Evolutionary conservation across 805 yeast species (phyloP).

Genomic region (Cyberlindnera euphorbiiphila): DNA sequence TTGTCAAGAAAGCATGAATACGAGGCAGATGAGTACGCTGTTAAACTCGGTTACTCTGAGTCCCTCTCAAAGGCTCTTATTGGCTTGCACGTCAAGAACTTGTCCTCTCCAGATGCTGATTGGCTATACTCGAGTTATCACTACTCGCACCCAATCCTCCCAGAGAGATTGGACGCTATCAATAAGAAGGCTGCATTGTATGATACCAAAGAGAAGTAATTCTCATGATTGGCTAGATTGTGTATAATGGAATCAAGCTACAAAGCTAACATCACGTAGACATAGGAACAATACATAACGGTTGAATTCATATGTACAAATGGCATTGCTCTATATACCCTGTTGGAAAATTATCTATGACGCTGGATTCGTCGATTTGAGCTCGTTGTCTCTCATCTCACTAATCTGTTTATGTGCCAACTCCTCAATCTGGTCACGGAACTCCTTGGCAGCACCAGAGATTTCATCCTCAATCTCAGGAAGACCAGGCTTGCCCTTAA

Average conservation of each 20-base stretch:
- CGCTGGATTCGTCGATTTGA: not conserved
- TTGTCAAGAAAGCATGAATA: slow-evolving; percentile 85
- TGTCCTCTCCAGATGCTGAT: slow-evolving; percentile 85
- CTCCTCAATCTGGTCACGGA: slow-evolving; percentile 24
- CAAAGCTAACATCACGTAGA: too few species aligned
- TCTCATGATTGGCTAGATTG: too few species aligned
- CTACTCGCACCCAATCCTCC: slow-evolving; percentile 86
- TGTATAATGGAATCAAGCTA: not conserved
- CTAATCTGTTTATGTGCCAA: slow-evolving; percentile 11
- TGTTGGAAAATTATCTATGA: not conserved
- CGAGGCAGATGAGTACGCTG: slow-evolving; percentile 89
- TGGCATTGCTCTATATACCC: not conserved
- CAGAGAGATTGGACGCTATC: slow-evolving; percentile 82
- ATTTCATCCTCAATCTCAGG: slow-evolving; percentile 34
- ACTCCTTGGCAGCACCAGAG: slow-evolving; percentile 30
- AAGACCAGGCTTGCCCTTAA: slow-evolving; percentile 33
- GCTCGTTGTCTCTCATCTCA: slow-evolving; percentile 3
- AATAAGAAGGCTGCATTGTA: slow-evolving; percentile 31
- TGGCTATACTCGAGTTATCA: slow-evolving; percentile 85
- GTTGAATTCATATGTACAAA: slow-evolving; percentile 4
- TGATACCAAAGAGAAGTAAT: slow-evolving; percentile 19
- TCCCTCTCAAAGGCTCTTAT: slow-evolving; percentile 71
- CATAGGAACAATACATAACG: too few species aligned
- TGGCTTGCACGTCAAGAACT: slow-evolving; percentile 72
- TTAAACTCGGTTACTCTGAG: slow-evolving; percentile 62